Evolutionary conservation across 352 stramenopile genomes (phyloP).

Genomic region (Globisporangium spinosum): DNA sequence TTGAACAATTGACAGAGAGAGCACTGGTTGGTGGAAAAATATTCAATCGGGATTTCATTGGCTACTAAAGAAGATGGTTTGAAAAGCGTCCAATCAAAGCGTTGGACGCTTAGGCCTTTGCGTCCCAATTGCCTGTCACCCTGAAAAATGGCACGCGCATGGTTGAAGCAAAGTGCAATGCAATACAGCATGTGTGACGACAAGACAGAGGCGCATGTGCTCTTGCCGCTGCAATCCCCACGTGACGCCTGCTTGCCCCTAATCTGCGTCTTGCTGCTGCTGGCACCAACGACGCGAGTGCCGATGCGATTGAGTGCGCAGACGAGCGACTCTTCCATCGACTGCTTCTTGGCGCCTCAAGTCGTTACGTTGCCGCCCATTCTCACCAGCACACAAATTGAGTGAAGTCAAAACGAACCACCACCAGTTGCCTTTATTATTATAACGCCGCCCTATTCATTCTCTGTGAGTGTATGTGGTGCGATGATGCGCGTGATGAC

Average conservation of each 20-base stretch:
- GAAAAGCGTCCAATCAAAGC: not conserved
- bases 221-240: not conserved
- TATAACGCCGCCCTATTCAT: not conserved
- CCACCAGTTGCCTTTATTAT: not conserved
- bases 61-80: not conserved
- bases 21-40: conserved; percentile 3
- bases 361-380: not conserved
- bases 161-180: no score
- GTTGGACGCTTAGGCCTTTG: conserved; percentile 2
- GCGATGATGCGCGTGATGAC: not conserved
- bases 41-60: not conserved
- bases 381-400: not conserved
- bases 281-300: not conserved
- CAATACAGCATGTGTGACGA: no score
- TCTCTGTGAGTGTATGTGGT: not conserved
- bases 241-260: not conserved
- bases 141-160: no score
- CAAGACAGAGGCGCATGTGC: not conserved
- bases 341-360: not conserved
- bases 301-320: not conserved
- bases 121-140: no score
- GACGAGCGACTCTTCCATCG: not conserved
- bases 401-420: not conserved
- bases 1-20: conserved; percentile 1
- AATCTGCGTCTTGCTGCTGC: not conserved